Evolutionary conservation across 2,329 filamentous ascomycete species (phyloP).

Genomic region (Diplodia seriata): DNA sequence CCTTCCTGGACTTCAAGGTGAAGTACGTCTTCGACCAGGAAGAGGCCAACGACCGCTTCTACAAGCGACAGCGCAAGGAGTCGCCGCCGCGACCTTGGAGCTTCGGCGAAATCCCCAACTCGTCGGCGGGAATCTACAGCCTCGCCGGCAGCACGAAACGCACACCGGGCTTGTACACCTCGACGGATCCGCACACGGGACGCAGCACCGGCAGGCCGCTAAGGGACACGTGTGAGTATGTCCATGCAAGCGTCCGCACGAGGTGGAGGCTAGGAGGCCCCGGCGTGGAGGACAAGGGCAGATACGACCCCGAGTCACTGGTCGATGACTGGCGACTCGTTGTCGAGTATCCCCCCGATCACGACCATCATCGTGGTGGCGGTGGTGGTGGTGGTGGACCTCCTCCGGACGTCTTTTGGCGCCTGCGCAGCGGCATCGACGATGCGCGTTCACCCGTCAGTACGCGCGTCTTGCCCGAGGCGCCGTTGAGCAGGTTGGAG

Average conservation of each 20-base stretch:
- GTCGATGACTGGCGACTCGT: slow-evolving; percentile 56
- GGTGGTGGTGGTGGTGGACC: not conserved
- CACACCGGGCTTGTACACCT: slow-evolving; percentile 57
- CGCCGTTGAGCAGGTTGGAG: slow-evolving; percentile 54
- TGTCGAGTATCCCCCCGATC: slow-evolving; percentile 49
- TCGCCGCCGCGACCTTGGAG: slow-evolving; percentile 54
- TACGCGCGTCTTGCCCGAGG: slow-evolving; percentile 52
- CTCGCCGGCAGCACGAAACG: slow-evolving; percentile 54
- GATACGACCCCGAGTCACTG: slow-evolving; percentile 56
- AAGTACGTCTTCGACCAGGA: slow-evolving; percentile 56
- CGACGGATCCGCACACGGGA: slow-evolving; percentile 54
- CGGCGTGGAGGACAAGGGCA: slow-evolving; percentile 53
- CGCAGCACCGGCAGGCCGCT: slow-evolving; percentile 53
- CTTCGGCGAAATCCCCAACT: slow-evolving; percentile 55
- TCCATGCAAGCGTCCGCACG: slow-evolving; percentile 58
- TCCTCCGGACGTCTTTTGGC: slow-evolving; percentile 53
- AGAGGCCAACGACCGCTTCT: slow-evolving; percentile 20
- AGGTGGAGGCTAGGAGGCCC: slow-evolving; percentile 55
- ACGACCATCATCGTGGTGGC: slow-evolving; percentile 43
- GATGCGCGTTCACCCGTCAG: slow-evolving; percentile 41
- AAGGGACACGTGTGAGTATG: slow-evolving; percentile 59
- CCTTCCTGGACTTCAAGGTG: slow-evolving; percentile 56
- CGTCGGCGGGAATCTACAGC: slow-evolving; percentile 55
- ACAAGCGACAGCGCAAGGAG: slow-evolving; percentile 36
- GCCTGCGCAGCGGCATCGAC: slow-evolving; percentile 40